phyloP scores from a whole-genome alignment of 495 filamentous ascomycete species.

The Sphaerosporella brunnea region DNA sequence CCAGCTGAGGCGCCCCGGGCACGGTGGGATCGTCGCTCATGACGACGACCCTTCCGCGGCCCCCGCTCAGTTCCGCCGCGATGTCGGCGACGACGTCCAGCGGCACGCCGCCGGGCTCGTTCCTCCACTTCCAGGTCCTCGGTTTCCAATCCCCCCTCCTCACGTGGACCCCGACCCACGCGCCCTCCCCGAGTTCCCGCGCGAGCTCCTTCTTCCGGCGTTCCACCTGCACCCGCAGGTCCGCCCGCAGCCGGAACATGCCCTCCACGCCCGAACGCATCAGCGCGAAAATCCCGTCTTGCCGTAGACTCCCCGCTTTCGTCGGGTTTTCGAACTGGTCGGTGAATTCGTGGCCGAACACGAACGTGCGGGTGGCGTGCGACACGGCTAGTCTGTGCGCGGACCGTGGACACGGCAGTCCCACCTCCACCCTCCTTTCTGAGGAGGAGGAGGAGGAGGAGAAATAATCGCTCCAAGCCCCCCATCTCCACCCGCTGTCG shows the following conservation, averaged over 20 bases:
- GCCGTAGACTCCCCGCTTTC: constrained; percentile 33
- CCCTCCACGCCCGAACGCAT: constrained; percentile 44
- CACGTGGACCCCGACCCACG: constrained; percentile 48
- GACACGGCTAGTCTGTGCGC: constrained; percentile 53
- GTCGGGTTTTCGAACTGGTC: constrained; percentile 33
- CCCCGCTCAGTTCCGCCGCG: constrained; percentile 4
- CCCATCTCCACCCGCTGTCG: constrained; percentile 60
- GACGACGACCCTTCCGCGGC: constrained; percentile 30
- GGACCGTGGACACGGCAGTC: constrained; percentile 51
- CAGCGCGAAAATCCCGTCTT: constrained; percentile 41
- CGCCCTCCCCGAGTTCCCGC: constrained; percentile 29
- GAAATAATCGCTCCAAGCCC: constrained; percentile 49
- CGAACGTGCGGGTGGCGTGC: constrained; percentile 37
- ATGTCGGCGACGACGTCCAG: constrained; percentile 38
- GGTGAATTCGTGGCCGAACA: constrained; percentile 41
- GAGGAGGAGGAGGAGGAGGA: constrained; percentile 32
- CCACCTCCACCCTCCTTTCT: constrained; percentile 34
- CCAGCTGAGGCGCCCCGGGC: constrained; percentile 40
- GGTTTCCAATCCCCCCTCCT: constrained; percentile 45
- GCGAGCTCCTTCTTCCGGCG: constrained; percentile 33
- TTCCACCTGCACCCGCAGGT: constrained; percentile 1
- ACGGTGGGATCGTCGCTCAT: constrained; percentile 58
- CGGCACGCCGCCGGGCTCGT: constrained; percentile 51
- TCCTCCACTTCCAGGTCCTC: constrained; percentile 46
- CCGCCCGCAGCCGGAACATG: constrained; percentile 44